Conservation (phyloP, 345 rosid species). For the Pugionium dolabratum region DNA sequence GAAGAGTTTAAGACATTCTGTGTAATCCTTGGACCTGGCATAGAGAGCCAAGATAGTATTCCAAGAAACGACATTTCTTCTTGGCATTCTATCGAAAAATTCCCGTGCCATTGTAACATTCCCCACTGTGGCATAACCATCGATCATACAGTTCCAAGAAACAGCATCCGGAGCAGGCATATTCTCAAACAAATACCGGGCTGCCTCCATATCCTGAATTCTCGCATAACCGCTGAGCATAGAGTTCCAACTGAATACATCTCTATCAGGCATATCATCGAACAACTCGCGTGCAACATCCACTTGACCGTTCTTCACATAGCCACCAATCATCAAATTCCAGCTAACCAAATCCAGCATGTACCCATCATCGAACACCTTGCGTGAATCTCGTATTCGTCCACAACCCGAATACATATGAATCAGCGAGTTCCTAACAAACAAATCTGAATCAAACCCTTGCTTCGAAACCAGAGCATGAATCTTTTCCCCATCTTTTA, state of each 20-base stretch:
- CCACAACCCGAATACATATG: constrained; percentile 50
- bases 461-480: constrained; percentile 40
- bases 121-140: constrained; percentile 51
- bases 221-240: constrained; percentile 58
- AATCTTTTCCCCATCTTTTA: constrained; percentile 47
- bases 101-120: constrained; percentile 41
- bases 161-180: constrained; percentile 53
- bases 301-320: constrained; percentile 45
- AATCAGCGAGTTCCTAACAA: constrained; percentile 50
- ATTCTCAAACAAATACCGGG: constrained; percentile 45
- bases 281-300: constrained; percentile 55
- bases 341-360: constrained; percentile 53
- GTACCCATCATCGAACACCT: constrained; percentile 49
- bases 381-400: constrained; percentile 38
- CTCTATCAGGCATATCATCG: constrained; percentile 53
- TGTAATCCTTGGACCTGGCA: constrained; percentile 51
- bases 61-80: constrained; percentile 57
- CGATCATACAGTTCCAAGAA: constrained; percentile 69
- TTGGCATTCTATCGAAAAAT: constrained; percentile 55
- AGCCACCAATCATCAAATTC: constrained; percentile 58
- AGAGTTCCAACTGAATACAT: constrained; percentile 63
- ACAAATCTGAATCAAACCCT: constrained; percentile 50
- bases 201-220: constrained; percentile 44
- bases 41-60: constrained; percentile 59
- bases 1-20: constrained; percentile 55